Percentiles rank a stretch among this genome's conserved stretches.
These are phyloP conservation scores for Erythrophleum ivorense DNA, from an alignment of 331 rosid genomes.

Conservation along the genomic window DNA sequence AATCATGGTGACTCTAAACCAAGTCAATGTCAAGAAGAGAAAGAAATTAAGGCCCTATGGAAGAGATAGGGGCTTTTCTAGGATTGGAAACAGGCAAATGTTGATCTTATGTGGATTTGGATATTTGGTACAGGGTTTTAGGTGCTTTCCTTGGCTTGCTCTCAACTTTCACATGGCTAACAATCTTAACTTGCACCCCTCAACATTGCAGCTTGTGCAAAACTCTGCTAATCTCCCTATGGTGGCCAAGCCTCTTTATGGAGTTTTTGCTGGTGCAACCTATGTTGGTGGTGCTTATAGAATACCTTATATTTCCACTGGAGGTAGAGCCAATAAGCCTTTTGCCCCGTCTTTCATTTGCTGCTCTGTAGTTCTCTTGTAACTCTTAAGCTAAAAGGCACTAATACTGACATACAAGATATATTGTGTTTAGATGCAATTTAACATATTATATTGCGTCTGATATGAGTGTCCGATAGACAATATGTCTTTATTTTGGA, in stretches of 20 bases:
- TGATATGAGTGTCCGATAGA: too few relatives aligned
- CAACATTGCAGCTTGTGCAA: slow-evolving; percentile 67
- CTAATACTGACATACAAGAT: too few relatives aligned
- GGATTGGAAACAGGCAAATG: slow-evolving; percentile 47
- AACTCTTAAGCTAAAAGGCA: too few relatives aligned
- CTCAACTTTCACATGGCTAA: slow-evolving; percentile 63
- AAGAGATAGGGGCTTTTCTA: slow-evolving; percentile 16
- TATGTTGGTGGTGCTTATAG: slow-evolving; percentile 71
- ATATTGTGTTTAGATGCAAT: too few relatives aligned
- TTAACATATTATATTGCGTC: too few relatives aligned
- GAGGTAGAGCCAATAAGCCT: slow-evolving; percentile 56
- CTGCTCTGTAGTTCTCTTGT: too few relatives aligned
- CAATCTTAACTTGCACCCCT: slow-evolving; percentile 53
- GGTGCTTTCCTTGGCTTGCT: slow-evolving; percentile 72
- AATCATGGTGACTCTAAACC: slow-evolving; percentile 25
- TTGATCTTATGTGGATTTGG: slow-evolving; percentile 59
- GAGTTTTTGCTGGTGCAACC: slow-evolving; percentile 73
- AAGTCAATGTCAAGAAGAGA: slow-evolving; percentile 7
- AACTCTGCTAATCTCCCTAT: slow-evolving; percentile 71
- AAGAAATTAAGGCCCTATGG: slow-evolving; percentile 31
- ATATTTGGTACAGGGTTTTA: slow-evolving; percentile 64
- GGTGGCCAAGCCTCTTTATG: slow-evolving; percentile 86
- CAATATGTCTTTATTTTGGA: too few relatives aligned
- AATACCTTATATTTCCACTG: slow-evolving; percentile 69
- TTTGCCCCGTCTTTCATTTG: neutral